Evolutionary conservation across 495 filamentous ascomycete genomes (phyloP), one percentile per base, ranked within the genome.

Genomic region (Penicillium robsamsonii): DNA sequence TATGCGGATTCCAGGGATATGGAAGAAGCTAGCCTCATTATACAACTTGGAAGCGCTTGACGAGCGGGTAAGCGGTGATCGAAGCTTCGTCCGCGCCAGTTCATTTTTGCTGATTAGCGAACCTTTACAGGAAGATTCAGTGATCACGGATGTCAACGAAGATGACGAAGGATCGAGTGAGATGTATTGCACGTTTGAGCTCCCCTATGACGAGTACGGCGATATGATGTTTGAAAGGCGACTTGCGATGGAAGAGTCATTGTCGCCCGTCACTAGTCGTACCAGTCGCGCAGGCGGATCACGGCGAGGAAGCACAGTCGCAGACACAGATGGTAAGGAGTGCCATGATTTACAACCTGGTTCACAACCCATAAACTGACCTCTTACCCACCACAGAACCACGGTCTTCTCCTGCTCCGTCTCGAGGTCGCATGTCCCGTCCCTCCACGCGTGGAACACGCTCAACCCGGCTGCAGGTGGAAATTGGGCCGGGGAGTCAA

Each of bases 11-110:
- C 85, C 90, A 4, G 88, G 89, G 9, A 96, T 98, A 50, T 98
- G 94, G 94, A 79, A 78, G 55, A 97, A 97, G 68, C 81, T 98
- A 12, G 70, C 80, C 46, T 83, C 82, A 35, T 82, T 94, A 45
- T 98, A 96, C 77, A 89, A 97, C 67, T 82, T 98, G 41, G 86
- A 91, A 55, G 85, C 86, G 8, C 84, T 97, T 48, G 90, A 98
- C 73, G 90, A 95, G 69, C 84, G 91, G 64, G 94, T 84, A 76
- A 66, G 71, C 55, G 9, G 48, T 31, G 25, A 37, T 44, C 1
- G 1, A 50, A 15, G 20, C 1, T 18, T 30, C 15, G 17, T 7
- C 15, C 9, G 29, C 15, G 29, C 22, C 5, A 5, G n/a, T 25
- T 17, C n/a, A 18, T 15, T 51, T 51, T 52, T 27, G 46, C 59